phyloP scores from a whole-genome alignment of 768 basidiomycete species.

The Chalciporus chontae region DNA sequence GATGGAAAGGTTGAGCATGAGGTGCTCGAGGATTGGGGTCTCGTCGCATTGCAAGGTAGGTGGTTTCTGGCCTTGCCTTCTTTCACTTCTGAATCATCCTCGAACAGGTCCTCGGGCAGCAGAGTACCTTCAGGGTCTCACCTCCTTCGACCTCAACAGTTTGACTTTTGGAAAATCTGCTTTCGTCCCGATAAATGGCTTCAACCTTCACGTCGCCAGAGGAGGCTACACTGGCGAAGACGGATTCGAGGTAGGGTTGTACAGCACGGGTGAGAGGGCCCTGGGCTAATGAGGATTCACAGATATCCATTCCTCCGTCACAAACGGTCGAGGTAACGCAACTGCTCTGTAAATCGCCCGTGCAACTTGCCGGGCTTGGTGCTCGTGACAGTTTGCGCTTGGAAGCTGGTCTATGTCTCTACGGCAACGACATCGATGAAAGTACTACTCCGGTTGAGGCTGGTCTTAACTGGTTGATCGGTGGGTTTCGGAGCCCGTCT shows the following conservation, averaged over 20 bases:
- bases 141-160: constrained; percentile 65
- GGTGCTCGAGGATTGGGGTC: constrained; percentile 78
- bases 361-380: constrained; percentile 86
- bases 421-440: constrained; percentile 93
- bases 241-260: constrained; percentile 83
- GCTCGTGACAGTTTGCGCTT: constrained; percentile 91
- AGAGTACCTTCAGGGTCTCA: constrained; percentile 71
- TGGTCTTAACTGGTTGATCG: constrained; percentile 89
- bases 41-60: constrained; percentile 87
- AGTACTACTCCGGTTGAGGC: constrained; percentile 85
- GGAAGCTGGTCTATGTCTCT: constrained; percentile 96
- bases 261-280: neutral
- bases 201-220: constrained; percentile 76
- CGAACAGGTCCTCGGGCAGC: constrained; percentile 75
- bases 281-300: neutral
- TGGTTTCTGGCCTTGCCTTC: neutral
- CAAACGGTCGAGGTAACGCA: constrained; percentile 69
- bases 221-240: constrained; percentile 99
- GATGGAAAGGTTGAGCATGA: constrained; percentile 74
- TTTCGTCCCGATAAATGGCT: constrained; percentile 65
- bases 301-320: constrained; percentile 88
- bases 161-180: constrained; percentile 86
- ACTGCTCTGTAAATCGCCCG: constrained; percentile 55
- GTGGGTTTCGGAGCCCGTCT: constrained; percentile 39
- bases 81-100: neutral